These are phyloP conservation scores for Mortierella sp. DNA, from an alignment of 371 early-diverging fungal genomes.

Conservation along the genomic window DNA sequence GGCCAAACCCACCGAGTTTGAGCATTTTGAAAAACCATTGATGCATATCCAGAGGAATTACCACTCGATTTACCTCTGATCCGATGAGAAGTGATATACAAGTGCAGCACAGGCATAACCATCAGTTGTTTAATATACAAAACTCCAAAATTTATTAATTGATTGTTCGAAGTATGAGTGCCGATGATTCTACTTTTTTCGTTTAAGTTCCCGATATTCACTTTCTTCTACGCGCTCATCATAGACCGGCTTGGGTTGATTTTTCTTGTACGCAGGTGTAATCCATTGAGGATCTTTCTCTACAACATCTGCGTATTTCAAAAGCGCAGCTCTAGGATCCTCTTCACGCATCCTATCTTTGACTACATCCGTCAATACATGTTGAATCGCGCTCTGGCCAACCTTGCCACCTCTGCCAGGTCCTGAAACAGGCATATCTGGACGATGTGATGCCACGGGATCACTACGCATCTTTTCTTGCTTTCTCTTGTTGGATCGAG, in stretches of 20 bases:
- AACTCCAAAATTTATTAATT: background rate
- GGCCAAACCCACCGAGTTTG: too few relatives aligned
- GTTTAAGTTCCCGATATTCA: slow-evolving; percentile 68
- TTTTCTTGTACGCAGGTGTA: slow-evolving; percentile 86
- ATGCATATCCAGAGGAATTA: too few relatives aligned
- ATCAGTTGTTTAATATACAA: background rate
- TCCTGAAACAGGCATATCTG: slow-evolving; percentile 84
- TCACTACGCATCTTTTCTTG: slow-evolving; percentile 82
- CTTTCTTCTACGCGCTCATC: slow-evolving; percentile 76
- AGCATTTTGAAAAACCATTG: too few relatives aligned
- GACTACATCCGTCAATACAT: slow-evolving; percentile 83
- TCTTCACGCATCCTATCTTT: slow-evolving; percentile 89
- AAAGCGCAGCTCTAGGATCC: slow-evolving; percentile 95
- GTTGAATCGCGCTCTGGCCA: slow-evolving; percentile 86
- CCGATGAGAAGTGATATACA: too few relatives aligned
- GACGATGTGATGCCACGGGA: slow-evolving; percentile 79
- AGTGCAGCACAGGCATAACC: too few relatives aligned
- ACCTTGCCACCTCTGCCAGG: slow-evolving; percentile 89
- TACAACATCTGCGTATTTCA: slow-evolving; percentile 89
- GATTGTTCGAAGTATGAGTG: background rate
- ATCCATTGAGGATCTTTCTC: slow-evolving; percentile 90
- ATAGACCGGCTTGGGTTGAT: slow-evolving; percentile 86
- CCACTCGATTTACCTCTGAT: too few relatives aligned
- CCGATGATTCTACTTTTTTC: slow-evolving; percentile 39
- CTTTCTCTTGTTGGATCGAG: slow-evolving; percentile 77